Evolutionary conservation across 345 rosid genomes (phyloP), one percentile per base, ranked within the genome.

Genomic region (Noccaea bulbosa): DNA sequence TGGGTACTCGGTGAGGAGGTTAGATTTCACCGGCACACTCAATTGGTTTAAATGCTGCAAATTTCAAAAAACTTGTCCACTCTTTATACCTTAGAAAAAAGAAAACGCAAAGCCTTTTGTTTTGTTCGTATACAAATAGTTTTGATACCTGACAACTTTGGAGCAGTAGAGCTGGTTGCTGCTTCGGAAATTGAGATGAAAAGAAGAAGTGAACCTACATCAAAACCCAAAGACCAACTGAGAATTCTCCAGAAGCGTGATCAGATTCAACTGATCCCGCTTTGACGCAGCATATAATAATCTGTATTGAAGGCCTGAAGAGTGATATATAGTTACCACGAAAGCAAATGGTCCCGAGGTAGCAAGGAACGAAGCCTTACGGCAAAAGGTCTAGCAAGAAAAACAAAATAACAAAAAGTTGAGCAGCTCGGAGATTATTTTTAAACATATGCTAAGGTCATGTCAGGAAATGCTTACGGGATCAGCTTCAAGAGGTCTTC

Each of bases 401-500:
- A 76, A 73, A 41, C 32, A 71, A 60, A 67, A 63, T 55, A 16
- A 39, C 34, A 73, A 20, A 8, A 22, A 59, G 41, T 56, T 67
- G 70, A 44, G 51, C 8, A 62, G 5, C 57, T 54, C 17, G 5
- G n/a, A 48, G 61, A 20, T 44, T 44, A 22, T 49, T 46, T 30
- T 39, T 22, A 30, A 17, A 67, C 7, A 59, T 24, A 60, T 10
- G 40, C 8, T 30, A 69, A 55, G 54, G 54, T 10, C 12, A 15
- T 37, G 12, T 6, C 24, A 55, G 15, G 73, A 69, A 44, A 78
- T 47, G 71, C 88, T 64, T 80, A 94, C 98, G 39, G 92, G 85
- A 77, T 94, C 97, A 74, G 97, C 93, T 84, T 91, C 97, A 60
- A 94, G 50, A 12, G 97, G 97, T 73, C 92, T 88, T 78, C 98